Evolutionary conservation across 805 yeast species (phyloP), one percentile per base, ranked within the genome.

Genomic region (Candida silvicultrix): DNA sequence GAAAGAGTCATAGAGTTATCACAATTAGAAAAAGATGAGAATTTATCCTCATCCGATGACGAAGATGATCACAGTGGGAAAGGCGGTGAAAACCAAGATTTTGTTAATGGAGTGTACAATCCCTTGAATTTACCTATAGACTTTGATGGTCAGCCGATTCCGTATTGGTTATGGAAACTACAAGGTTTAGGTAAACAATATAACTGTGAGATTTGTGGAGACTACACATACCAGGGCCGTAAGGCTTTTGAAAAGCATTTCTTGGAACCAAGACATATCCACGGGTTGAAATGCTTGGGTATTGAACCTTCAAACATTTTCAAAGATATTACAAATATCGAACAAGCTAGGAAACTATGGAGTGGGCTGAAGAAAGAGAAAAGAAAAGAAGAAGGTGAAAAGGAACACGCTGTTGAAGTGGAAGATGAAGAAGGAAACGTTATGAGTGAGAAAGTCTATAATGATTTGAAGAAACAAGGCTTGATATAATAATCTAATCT

Each of bases 401-500:
- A 57, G 40, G 85, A 83, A 51, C 70, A 73, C 44, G 78, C 80
- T 1, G 74, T 83, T 12, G 96, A 94, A 63, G 85, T 90, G 32
- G 98, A 92, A 62, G 98, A 94, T 59, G 84, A 79, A 1, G 89
- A 88, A 16, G 99, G 98, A 11, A 92, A 94, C 59, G 96, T 88
- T 15, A 85, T 92, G 95, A 77, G 85, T 31, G 83, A 81, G 54
- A 78, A 80, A 54, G 90, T 88, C 38, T 92, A 87, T 63, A 73
- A 81, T 18, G 97, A 94, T 53, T 71, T 92, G 60, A 86, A 88
- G 65, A 83, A 79, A 53, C 98, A 92, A 66, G 98, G 97, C 0
- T 69, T 92, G 42, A 55, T 89, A 28, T 89, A 66, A 45, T 18
- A 18, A 16, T 6, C 3, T 3, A 19, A 35, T 18, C 4, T 4